Conservation (phyloP, 1,284 basidiomycete genomes). For the Cryptococcus wingfieldii region DNA sequence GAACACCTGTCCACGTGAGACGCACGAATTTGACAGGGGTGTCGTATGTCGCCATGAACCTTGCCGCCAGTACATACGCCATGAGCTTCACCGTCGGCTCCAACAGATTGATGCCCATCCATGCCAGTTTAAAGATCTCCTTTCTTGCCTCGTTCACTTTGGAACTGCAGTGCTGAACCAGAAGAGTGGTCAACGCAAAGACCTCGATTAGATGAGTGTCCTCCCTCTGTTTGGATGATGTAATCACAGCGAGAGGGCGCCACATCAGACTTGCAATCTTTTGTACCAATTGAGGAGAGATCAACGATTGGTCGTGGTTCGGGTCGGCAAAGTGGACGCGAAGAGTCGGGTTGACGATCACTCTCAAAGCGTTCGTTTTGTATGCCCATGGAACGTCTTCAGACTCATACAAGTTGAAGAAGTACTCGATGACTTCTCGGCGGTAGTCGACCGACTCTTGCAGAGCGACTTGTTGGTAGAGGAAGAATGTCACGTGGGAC, state of each 20-base stretch:
- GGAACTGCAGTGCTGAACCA: constrained; percentile 78
- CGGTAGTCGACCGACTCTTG: constrained; percentile 60
- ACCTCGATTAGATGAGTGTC: constrained; percentile 77
- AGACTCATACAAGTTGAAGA: constrained; percentile 78
- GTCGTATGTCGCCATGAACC: constrained; percentile 87
- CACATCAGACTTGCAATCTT: constrained; percentile 43
- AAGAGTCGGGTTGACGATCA: constrained; percentile 84
- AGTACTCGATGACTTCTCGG: constrained; percentile 76
- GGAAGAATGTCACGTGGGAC: constrained; percentile 75
- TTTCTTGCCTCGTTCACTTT: constrained; percentile 78
- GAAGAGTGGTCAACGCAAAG: constrained; percentile 80
- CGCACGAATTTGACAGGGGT: constrained; percentile 90
- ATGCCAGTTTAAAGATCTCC: constrained; percentile 92
- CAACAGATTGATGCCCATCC: constrained; percentile 69
- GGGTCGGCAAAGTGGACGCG: constrained; percentile 62
- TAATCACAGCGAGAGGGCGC: constrained; percentile 35
- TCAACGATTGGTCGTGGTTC: constrained; percentile 40
- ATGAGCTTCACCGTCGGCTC: constrained; percentile 85
- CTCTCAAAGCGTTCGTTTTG: constrained; percentile 81
- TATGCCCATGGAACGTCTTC: constrained; percentile 64
- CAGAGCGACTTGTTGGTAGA: constrained; percentile 77
- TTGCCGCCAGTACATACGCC: constrained; percentile 87
- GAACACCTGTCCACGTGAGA: constrained; percentile 89
- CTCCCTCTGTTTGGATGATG: constrained; percentile 34
- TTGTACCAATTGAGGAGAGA: constrained; percentile 30